A percentile compares a stretch with the other conserved stretches of the same genome.
Conservation (phyloP, 2,329 filamentous ascomycete species). For the Emmonsiellopsis sp. region DNA sequence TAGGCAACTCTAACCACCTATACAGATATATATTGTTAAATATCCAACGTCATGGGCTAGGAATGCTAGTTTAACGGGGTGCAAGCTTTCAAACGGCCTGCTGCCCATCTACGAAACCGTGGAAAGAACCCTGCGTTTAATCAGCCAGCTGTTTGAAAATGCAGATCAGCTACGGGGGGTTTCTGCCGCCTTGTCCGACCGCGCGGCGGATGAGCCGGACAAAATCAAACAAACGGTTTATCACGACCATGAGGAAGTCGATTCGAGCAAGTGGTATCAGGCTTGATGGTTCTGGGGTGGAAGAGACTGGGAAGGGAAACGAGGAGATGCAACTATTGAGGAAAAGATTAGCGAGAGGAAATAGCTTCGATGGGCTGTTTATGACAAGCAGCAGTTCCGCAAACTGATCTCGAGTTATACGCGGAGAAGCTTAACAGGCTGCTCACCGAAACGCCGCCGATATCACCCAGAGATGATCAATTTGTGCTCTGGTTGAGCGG, state of each 20-base stretch:
- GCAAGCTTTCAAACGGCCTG: neutral
- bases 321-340: neutral
- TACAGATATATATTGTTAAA: too few species aligned
- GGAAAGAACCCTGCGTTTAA: neutral
- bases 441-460: neutral
- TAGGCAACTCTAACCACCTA: too few species aligned
- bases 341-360: neutral
- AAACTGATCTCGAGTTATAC: neutral
- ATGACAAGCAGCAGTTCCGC: neutral
- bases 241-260: conserved; percentile 2
- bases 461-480: neutral
- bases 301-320: neutral
- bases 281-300: neutral
- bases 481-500: neutral
- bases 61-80: neutral
- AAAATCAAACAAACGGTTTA: neutral
- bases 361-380: neutral
- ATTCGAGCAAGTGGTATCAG: conserved; percentile 3
- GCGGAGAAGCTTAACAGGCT: neutral
- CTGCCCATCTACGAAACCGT: conserved; percentile 1
- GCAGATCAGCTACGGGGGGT: neutral
- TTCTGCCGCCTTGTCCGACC: neutral
- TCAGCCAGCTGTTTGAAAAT: neutral
- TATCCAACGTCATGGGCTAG: neutral
- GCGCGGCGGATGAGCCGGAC: neutral